Evolutionary conservation across 257 asterid genomes (phyloP), one percentile per base, ranked within the genome.

Genomic region (Primulina huaijiensis): DNA sequence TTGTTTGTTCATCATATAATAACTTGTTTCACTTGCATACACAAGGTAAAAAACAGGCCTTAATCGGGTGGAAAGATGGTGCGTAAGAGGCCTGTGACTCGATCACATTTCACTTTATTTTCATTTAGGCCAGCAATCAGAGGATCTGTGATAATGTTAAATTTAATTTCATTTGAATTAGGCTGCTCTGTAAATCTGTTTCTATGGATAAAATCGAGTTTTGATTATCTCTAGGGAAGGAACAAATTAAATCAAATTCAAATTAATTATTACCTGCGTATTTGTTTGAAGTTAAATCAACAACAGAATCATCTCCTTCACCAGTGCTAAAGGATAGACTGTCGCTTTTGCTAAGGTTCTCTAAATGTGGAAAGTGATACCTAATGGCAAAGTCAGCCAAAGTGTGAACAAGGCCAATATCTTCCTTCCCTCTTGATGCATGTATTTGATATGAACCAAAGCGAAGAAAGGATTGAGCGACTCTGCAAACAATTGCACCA

Each of bases 401-500:
- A 74, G 81, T 77, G 68, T 89, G 92, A 71, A 94, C 92, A 65
- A 89, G 83, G 66, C 75, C 89, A 77, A 89, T 76, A 81, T 91
- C 93, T 43, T 85, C 89, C 72, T 86, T 83, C 78, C 89, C 95
- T 81, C 97, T 87, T 21, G 84, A 79, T 66, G 99, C 97, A 79
- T 94, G 99, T 70, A 94, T 77, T 82, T 94, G 97, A 82, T 75
- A 94, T 35, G 99, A 91, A 78, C 99, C 99, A 82, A 94, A 94
- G 14, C 99, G 95, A 66, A 94, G 77, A 78, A 94, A 94, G 60
- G 99, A 89, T 76, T 78, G 96, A 71, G 99, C 87, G 65, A 89
- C 97, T 82, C 99, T 82, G 78, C 99, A 91, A 61, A 91, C 96
- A 80, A 94, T 72, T 68, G 99, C 99, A 67, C 99, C 99, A 19